These are phyloP conservation scores for Pinus albicaulis DNA, from an alignment of 75 land plant species.

Conservation along the genomic window DNA sequence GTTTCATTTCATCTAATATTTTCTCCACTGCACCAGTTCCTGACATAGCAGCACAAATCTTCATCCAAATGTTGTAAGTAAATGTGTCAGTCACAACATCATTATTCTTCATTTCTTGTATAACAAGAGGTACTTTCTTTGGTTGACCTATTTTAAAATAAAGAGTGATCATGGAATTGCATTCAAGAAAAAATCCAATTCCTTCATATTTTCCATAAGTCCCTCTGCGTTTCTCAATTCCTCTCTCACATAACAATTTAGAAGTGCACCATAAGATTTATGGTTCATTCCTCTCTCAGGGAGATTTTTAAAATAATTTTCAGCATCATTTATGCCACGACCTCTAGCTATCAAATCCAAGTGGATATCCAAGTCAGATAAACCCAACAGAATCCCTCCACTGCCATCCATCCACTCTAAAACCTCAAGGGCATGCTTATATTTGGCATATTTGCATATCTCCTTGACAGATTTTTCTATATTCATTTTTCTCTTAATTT, in stretches of 20 bases:
- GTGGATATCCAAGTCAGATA: no score
- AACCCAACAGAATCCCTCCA: no score
- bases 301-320: no score
- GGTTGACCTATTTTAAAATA: conserved; percentile 29
- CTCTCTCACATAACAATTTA: no score
- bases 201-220: no score
- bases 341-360: no score
- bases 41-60: conserved; percentile 24
- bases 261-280: no score
- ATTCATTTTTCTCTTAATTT: neutral
- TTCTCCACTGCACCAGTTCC: conserved; percentile 38
- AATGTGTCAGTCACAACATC: conserved; percentile 16
- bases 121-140: conserved; percentile 34
- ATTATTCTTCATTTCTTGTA: conserved; percentile 40
- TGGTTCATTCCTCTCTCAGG: no score
- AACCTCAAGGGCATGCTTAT: conserved; percentile 1
- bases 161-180: conserved; percentile 35
- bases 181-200: no score
- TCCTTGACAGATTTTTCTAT: neutral
- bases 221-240: no score
- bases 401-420: no score
- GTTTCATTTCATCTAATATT: conserved; percentile 36
- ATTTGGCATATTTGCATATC: neutral
- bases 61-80: conserved; percentile 46
- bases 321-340: no score